Conservation (phyloP, 768 basidiomycete species). For the Lactifluus subvellereus region DNA sequence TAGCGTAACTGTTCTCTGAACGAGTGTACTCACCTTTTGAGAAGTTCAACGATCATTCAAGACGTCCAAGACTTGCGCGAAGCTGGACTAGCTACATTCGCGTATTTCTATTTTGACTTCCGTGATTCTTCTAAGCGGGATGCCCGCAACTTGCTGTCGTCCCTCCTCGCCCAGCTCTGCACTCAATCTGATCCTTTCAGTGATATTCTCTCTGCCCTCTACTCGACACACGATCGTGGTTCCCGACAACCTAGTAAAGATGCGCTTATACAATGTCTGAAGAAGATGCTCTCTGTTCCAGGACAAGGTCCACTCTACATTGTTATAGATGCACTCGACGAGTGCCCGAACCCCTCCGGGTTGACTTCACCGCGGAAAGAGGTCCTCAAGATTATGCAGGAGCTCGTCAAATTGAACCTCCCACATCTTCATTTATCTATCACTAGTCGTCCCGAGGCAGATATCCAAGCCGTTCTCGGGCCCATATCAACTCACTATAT, state of each 20-base stretch:
- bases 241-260: background rate
- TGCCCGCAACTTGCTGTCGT: background rate
- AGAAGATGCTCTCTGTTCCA: background rate
- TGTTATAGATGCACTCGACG: background rate
- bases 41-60: background rate
- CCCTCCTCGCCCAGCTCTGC: background rate
- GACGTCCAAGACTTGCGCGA: background rate
- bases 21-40: background rate
- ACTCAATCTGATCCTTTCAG: background rate
- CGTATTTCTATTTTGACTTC: background rate
- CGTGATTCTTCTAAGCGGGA: background rate
- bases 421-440: background rate
- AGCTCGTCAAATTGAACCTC: background rate
- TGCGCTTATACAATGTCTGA: background rate
- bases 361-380: background rate
- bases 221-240: background rate
- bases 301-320: background rate
- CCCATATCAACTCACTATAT: background rate
- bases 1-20: background rate
- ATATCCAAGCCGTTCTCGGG: background rate
- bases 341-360: background rate
- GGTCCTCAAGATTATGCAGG: background rate
- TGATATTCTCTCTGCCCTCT: background rate
- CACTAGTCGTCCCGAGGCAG: background rate
- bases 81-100: background rate